Conservation (phyloP, 139 green algal genomes). For the Tetradesmus obliquus region DNA sequence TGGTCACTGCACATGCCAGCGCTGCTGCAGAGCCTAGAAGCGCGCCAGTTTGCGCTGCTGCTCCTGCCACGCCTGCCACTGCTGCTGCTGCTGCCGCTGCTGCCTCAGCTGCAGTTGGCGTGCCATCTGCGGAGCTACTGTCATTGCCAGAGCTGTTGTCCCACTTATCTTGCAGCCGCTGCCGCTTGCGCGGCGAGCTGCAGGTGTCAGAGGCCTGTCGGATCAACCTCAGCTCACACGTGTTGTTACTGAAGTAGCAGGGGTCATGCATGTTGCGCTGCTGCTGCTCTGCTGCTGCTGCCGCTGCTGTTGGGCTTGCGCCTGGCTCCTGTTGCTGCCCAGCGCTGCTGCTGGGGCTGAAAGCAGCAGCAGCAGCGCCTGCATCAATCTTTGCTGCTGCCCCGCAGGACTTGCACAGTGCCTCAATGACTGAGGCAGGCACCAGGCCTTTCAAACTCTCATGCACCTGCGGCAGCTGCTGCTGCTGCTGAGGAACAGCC, state of each 20-base stretch:
- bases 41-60: not conserved
- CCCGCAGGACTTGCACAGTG: conserved; percentile 16
- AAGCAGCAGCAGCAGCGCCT: not conserved
- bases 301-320: not conserved
- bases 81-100: conserved; percentile 24
- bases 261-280: conserved; percentile 24
- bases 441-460: not conserved
- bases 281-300: conserved; percentile 1
- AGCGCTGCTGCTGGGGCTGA: not conserved
- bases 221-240: conserved; percentile 27
- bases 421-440: conserved; percentile 27
- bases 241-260: conserved; percentile 42
- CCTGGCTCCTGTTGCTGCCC: not conserved
- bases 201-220: not conserved
- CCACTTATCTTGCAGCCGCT: not conserved
- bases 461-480: conserved; percentile 12
- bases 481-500: conserved; percentile 14
- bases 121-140: conserved; percentile 17
- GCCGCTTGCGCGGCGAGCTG: conserved; percentile 31
- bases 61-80: not conserved
- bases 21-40: conserved; percentile 2
- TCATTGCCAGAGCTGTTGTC: not conserved
- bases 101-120: conserved; percentile 13
- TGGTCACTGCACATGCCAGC: conserved; percentile 5
- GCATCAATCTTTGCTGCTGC: not conserved